Percentiles rank a stretch among this genome's conserved stretches.
Conservation (phyloP, 257 asterid species). For the Capsicum rhomboideum region DNA sequence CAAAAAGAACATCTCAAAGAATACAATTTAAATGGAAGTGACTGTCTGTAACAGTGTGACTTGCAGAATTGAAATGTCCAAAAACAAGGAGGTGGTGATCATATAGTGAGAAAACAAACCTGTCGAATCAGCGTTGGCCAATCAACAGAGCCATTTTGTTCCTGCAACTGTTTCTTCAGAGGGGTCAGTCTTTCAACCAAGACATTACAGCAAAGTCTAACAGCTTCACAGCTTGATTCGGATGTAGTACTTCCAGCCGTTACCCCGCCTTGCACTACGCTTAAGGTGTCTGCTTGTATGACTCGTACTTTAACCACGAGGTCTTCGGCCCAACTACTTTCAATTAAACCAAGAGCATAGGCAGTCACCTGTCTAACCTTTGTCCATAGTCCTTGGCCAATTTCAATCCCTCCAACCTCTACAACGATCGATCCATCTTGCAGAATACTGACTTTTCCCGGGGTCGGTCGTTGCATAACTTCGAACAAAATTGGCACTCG, state of each 20-base stretch:
- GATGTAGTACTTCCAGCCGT: too few relatives aligned
- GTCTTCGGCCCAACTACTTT: constrained; percentile 35
- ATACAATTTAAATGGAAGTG: too few relatives aligned
- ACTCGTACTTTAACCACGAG: constrained; percentile 58
- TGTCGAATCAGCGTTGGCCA: constrained; percentile 43
- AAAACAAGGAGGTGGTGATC: background rate
- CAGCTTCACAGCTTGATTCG: too few relatives aligned
- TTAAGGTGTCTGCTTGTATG: constrained; percentile 58
- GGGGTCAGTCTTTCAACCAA: too few relatives aligned
- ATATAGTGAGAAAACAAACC: constrained; percentile 19
- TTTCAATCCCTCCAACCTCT: too few relatives aligned
- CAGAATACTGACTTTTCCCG: constrained; percentile 67
- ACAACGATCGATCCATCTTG: constrained; percentile 57
- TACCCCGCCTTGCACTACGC: too few relatives aligned
- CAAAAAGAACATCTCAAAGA: too few relatives aligned
- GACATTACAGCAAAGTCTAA: too few relatives aligned
- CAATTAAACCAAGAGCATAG: constrained; percentile 40
- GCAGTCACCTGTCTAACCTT: constrained; percentile 66
- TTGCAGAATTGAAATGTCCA: background rate
- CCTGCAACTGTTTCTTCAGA: too few relatives aligned
- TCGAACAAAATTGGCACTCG: constrained; percentile 49
- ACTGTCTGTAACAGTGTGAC: background rate
- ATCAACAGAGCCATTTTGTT: too few relatives aligned
- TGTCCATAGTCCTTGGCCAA: constrained; percentile 78
- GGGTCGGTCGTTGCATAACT: constrained; percentile 28